Base-by-base conservation (phyloP, 2,329 filamentous ascomycete species). In the Knufia petricola region DNA sequence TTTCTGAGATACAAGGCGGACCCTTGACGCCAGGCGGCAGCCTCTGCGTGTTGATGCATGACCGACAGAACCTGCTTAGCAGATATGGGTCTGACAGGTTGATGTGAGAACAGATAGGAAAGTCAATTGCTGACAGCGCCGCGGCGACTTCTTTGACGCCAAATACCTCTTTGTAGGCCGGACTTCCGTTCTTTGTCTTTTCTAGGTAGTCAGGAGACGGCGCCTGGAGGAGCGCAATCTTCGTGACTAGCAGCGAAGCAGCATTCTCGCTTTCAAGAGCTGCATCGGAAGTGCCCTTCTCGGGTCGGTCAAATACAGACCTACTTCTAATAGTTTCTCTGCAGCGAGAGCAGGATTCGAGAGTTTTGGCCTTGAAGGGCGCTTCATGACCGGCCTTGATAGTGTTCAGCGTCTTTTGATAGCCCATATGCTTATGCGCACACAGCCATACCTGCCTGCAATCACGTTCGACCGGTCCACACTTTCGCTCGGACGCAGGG, bases 161-260 rank as follows among this genome's bases (percentile, higher is more conserved):
- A 44, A 59, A 59, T 8, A 59, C 46, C 48, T 59, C 57, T 40
- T 57, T 57, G 45, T 59, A 59, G 47, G 53, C 50, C n/a, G 52
- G 51, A 50, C 53, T 56, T 24, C 52, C 51, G 38, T 45, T 57
- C 15, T 49, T 52, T 13, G 44, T 39, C 28, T 51, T 52, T n/a
- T 50, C 50, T 26, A 51, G 55, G 46, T 58, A 56, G 13, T 51
- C 20, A 4, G 57, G 57, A 2, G 55, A 50, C 4, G 57, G 57
- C 1, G 52, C 49, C 42, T 58, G 55, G 15, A 59, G 46, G 12
- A 59, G 37, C n/a, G 41, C 57, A 39, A 59, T 52, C 36, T 59
- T 59, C 28, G 57, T 55, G 21, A 58, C 55, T 26, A 59, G 32
- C 10, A 59, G 36, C 13, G 54, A 58, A 40, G 55, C 48, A 9